Evolutionary conservation across 1,139 yeast genomes (phyloP).

Genomic region (Kodamaea sp.): DNA sequence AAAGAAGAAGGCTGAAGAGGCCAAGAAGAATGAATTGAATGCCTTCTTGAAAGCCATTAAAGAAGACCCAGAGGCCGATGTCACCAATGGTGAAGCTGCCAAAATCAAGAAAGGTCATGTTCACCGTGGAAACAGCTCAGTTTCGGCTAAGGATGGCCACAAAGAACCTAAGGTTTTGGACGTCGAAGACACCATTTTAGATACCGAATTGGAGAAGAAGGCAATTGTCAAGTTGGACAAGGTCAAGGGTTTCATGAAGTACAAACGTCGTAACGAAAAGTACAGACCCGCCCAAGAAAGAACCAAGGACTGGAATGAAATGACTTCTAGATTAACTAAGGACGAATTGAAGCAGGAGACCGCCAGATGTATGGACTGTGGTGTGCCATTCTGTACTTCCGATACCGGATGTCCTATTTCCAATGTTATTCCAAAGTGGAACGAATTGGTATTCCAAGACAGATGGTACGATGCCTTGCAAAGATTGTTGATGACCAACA

Average conservation of each 20-base stretch:
- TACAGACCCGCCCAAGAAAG: conserved; percentile 79
- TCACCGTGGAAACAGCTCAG: conserved; percentile 32
- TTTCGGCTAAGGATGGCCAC: conserved; percentile 37
- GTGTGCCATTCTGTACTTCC: conserved; percentile 98
- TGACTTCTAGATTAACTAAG: conserved; percentile 77
- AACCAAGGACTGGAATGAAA: conserved; percentile 90
- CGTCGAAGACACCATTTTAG: conserved; percentile 84
- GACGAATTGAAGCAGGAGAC: conserved; percentile 89
- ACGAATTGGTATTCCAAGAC: conserved; percentile 91
- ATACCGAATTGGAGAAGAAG: conserved; percentile 63
- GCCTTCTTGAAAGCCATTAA: conserved; percentile 65
- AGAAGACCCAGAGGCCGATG: conserved; percentile 83
- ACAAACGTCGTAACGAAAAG: conserved; percentile 83
- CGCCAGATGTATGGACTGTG: conserved; percentile 99
- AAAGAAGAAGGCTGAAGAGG: conserved; percentile 64
- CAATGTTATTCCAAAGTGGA: conserved; percentile 97
- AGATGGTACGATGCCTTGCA: conserved; percentile 95
- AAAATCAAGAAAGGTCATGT: conserved; percentile 51
- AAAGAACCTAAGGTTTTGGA: conserved; percentile 85
- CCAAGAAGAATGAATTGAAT: conserved; percentile 61
- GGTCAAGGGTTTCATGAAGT: conserved; percentile 89
- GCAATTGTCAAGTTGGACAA: conserved; percentile 72
- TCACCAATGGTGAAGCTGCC: conserved; percentile 80
- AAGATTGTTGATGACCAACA: conserved; percentile 91
- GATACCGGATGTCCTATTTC: conserved; percentile 98